These are phyloP conservation scores for Hymenotorrendiella dingleyae DNA, from an alignment of 2,329 filamentous ascomycete species.

Conservation along the genomic window DNA sequence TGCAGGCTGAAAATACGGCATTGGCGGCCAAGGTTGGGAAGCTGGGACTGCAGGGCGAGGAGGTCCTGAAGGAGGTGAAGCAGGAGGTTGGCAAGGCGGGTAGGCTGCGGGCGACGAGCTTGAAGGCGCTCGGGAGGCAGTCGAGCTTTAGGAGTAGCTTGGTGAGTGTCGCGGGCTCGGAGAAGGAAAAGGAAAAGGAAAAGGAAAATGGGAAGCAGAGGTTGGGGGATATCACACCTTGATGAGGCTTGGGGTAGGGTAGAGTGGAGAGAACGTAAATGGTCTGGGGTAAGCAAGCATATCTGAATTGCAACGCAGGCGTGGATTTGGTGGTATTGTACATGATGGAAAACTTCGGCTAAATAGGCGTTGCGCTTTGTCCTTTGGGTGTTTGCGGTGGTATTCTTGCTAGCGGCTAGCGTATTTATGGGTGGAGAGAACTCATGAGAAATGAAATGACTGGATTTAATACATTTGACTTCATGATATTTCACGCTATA, in stretches of 20 bases:
- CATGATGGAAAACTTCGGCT: too few relatives aligned
- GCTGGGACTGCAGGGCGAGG: slow-evolving; percentile 29
- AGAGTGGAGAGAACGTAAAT: too few relatives aligned
- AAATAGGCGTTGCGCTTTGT: too few relatives aligned
- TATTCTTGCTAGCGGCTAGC: too few relatives aligned
- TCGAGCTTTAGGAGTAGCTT: slow-evolving; percentile 9
- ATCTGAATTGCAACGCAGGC: too few relatives aligned
- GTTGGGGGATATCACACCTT: not conserved
- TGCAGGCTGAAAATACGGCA: slow-evolving; percentile 55
- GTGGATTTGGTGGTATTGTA: too few relatives aligned
- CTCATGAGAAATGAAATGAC: too few relatives aligned
- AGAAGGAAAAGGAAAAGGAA: slow-evolving; percentile 4
- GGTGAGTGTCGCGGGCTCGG: slow-evolving; percentile 9
- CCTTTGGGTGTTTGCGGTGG: too few relatives aligned
- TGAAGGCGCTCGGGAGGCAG: slow-evolving; percentile 14
- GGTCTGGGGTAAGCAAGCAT: too few relatives aligned
- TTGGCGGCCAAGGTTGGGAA: slow-evolving; percentile 50
- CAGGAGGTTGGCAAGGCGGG: slow-evolving; percentile 17
- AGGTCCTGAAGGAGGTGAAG: slow-evolving; percentile 24
- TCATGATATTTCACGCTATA: too few relatives aligned
- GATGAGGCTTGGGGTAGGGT: not conserved
- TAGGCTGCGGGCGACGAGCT: slow-evolving; percentile 19
- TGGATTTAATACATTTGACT: too few relatives aligned
- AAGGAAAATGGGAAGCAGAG: slow-evolving; percentile 1
- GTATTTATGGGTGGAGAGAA: too few relatives aligned